Evolutionary conservation across 73 alveolate genomes (phyloP), one percentile per base, ranked within the genome.

Genomic region (Stentor coeruleus): DNA sequence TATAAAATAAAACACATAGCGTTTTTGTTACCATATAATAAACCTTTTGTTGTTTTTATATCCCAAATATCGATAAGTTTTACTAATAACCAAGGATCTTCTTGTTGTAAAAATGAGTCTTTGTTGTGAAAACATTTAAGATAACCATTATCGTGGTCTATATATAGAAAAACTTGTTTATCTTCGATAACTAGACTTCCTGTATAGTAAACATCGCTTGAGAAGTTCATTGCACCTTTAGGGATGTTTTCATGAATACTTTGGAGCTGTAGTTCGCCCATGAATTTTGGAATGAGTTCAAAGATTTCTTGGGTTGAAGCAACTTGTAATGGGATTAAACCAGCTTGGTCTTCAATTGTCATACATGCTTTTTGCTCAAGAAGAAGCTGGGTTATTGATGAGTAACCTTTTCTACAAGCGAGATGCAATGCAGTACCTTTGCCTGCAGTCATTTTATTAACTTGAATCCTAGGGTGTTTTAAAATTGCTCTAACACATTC

Each of bases 1-100:
- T 57, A 31, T n/a, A 57, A 20, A 57, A 57, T 57, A 57, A 57
- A 57, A 57, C 73, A 57, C 15, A 57, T 31, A 57, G 73, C 73
- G 73, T 57, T 31, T 57, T 57, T 57, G 28, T 57, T 57, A 1
- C 73, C 73, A 31, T 57, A 57, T 57, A 20, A 31, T 0, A 57
- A 31, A 57, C 73, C 73, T 57, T 57, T 57, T n/a, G 73, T 0
- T 0, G 28, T 31, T 31, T 31, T 57, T 20, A 57, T 57, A 2
- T 57, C 73, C 73, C 73, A 57, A 57, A 57, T 57, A 57, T 57
- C 73, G 73, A 57, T n/a, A n/a, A 57, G 73, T 31, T 31, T 57
- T 31, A 57, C 28, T 0, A n/a, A 0, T 1, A 20, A 31, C 1
- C 35, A 57, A 57, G 73, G 73, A n/a, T 57, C 73, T 57, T 57